A percentile compares a stretch with the other conserved stretches of the same genome.
phyloP scores from a whole-genome alignment of 2,329 filamentous ascomycete genomes.

The Alternaria sp. region DNA sequence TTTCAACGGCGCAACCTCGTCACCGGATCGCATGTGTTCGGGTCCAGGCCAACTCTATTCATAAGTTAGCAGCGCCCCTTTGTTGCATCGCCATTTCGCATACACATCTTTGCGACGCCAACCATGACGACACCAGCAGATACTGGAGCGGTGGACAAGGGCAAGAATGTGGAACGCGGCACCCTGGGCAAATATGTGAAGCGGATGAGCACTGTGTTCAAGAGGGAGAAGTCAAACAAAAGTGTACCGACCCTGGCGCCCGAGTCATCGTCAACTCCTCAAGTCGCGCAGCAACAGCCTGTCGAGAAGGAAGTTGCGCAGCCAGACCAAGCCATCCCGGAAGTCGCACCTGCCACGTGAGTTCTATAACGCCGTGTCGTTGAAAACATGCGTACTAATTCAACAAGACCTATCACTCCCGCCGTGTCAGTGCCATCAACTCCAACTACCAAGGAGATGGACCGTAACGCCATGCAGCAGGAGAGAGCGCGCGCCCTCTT shows the following conservation, averaged over 20 bases:
- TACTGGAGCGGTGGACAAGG: slow-evolving; percentile 19
- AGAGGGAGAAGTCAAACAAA: slow-evolving; percentile 40
- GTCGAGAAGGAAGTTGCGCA: slow-evolving; percentile 4
- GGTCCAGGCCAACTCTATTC: slow-evolving; percentile 1
- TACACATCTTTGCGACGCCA: background rate
- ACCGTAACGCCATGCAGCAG: slow-evolving; percentile 46
- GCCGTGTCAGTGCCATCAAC: slow-evolving; percentile 11
- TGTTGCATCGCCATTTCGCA: slow-evolving; percentile 1
- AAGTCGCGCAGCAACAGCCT: slow-evolving; percentile 6
- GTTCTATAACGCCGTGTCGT: background rate
- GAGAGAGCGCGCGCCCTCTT: slow-evolving; percentile 51
- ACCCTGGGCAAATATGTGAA: slow-evolving; percentile 49
- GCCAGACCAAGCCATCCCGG: slow-evolving; percentile 2
- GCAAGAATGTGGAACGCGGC: slow-evolving; percentile 35
- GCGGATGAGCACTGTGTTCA: slow-evolving; percentile 49
- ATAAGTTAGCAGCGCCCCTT: background rate
- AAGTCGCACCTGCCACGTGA: slow-evolving; percentile 11
- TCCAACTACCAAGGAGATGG: slow-evolving; percentile 23
- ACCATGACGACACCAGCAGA: slow-evolving; percentile 37
- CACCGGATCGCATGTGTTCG: slow-evolving; percentile 1
- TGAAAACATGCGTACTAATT: slow-evolving; percentile 1
- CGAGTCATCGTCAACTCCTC: slow-evolving; percentile 13
- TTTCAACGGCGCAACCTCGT: slow-evolving; percentile 12
- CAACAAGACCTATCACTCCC: slow-evolving; percentile 3
- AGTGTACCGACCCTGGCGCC: slow-evolving; percentile 5